These are phyloP conservation scores for Emergomyces orientalis DNA, from an alignment of 2,329 filamentous ascomycete species.

Conservation along the genomic window DNA sequence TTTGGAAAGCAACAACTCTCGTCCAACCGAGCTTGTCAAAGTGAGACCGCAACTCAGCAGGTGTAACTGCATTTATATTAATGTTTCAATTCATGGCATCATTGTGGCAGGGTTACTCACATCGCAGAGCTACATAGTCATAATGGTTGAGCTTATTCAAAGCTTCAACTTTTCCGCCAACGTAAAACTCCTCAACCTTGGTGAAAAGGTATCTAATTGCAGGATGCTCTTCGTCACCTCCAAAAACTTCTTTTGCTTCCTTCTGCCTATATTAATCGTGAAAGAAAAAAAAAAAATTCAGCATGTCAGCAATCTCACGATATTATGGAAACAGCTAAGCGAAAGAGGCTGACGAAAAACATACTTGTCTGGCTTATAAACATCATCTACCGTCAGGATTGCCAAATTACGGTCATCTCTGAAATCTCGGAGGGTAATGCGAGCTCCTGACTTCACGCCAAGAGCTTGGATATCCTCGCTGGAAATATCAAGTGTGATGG, in stretches of 20 bases:
- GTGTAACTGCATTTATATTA: slow-evolving; percentile 55
- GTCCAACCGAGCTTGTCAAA: slow-evolving; percentile 99
- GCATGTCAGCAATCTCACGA: background rate
- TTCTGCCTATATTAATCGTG: slow-evolving; percentile 50
- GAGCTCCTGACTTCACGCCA: slow-evolving; percentile 67
- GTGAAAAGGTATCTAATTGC: slow-evolving; percentile 83
- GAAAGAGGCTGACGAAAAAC: slow-evolving; percentile 25
- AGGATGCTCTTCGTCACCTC: slow-evolving; percentile 82
- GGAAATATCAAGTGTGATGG: slow-evolving; percentile 83
- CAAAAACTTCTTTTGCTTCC: slow-evolving; percentile 91
- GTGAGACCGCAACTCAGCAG: slow-evolving; percentile 86
- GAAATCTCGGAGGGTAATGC: slow-evolving; percentile 85
- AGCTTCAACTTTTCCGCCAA: slow-evolving; percentile 92
- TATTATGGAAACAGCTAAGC: background rate
- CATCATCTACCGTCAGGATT: slow-evolving; percentile 89
- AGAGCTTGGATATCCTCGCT: slow-evolving; percentile 64
- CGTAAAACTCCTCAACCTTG: slow-evolving; percentile 75
- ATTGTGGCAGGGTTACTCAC: slow-evolving; percentile 42
- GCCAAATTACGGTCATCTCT: slow-evolving; percentile 93
- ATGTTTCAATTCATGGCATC: background rate
- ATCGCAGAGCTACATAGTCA: slow-evolving; percentile 94
- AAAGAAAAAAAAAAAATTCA: background rate
- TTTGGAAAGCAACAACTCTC: slow-evolving; percentile 97
- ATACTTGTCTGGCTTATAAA: slow-evolving; percentile 93
- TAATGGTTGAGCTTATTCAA: slow-evolving; percentile 96